A percentile compares a stretch with the other conserved stretches of the same genome.
phyloP scores from a whole-genome alignment of 768 basidiomycete species.

The Cystoderma amianthinum region DNA sequence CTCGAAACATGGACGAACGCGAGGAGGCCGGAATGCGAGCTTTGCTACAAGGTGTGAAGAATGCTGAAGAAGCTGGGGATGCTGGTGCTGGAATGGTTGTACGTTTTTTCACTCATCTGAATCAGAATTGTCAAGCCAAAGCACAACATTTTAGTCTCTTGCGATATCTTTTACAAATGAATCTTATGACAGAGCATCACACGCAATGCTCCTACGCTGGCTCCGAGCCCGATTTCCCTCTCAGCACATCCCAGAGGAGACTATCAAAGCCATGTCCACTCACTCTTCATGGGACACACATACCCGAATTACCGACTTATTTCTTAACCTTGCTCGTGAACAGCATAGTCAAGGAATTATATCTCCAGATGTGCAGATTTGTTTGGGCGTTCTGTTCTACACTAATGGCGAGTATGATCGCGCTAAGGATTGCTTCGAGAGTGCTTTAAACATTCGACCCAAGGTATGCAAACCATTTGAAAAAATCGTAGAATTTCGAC shows the following conservation, averaged over 20 bases:
- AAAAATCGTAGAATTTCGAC: neutral
- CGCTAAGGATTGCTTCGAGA: slow-evolving; percentile 92
- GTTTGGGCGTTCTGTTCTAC: slow-evolving; percentile 90
- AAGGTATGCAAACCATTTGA: slow-evolving; percentile 28
- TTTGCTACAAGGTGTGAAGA: slow-evolving; percentile 61
- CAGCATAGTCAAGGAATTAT: slow-evolving; percentile 67
- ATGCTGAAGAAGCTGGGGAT: slow-evolving; percentile 58
- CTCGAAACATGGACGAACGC: slow-evolving; percentile 83
- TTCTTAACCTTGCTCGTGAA: slow-evolving; percentile 73
- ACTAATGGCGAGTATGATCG: slow-evolving; percentile 79
- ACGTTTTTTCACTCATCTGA: slow-evolving; percentile 16
- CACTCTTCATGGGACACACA: slow-evolving; percentile 81
- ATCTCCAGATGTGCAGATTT: slow-evolving; percentile 91
- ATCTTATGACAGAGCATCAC: slow-evolving; percentile 79
- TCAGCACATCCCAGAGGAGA: slow-evolving; percentile 47
- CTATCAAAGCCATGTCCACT: slow-evolving; percentile 42
- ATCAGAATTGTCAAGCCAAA: too few species aligned
- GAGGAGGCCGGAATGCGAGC: slow-evolving; percentile 81
- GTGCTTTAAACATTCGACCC: slow-evolving; percentile 75
- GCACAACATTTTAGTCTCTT: slow-evolving; percentile 77
- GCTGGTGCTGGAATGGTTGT: slow-evolving; percentile 72
- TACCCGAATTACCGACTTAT: slow-evolving; percentile 72
- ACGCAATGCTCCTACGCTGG: slow-evolving; percentile 84
- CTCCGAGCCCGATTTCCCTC: slow-evolving; percentile 59
- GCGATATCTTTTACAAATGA: slow-evolving; percentile 98